Percentiles rank a stretch among this genome's conserved stretches.
phyloP scores from a whole-genome alignment of 148 eudicot genomes.

The Silene uniflora region DNA sequence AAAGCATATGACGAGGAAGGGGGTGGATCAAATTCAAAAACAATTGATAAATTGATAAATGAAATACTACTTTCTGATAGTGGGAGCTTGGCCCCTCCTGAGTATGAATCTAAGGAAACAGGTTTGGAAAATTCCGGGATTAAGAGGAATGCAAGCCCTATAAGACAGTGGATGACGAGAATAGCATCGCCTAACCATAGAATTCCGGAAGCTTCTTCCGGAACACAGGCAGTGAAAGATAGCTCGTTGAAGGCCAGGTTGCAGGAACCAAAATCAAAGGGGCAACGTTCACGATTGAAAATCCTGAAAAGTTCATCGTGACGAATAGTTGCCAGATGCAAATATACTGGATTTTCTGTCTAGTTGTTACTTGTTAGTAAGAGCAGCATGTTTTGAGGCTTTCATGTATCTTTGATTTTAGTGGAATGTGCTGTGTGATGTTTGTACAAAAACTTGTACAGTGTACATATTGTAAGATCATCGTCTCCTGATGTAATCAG shows the following conservation, averaged over 20 bases:
- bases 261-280: conserved; percentile 68
- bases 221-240: conserved; percentile 44
- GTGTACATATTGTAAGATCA: neutral
- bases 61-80: conserved; percentile 51
- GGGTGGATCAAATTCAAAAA: conserved; percentile 28
- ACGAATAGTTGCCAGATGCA: neutral
- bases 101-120: conserved; percentile 26
- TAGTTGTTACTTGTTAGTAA: too few species aligned
- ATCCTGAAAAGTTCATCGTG: conserved; percentile 41
- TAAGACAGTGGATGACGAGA: conserved; percentile 57
- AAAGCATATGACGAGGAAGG: conserved; percentile 27
- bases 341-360: conserved; percentile 4
- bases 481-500: neutral
- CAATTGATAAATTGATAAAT: conserved; percentile 53
- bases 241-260: conserved; percentile 72
- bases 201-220: conserved; percentile 46
- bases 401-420: too few species aligned
- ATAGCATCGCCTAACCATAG: conserved; percentile 44
- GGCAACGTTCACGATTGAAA: conserved; percentile 74
- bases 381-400: neutral
- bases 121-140: conserved; percentile 32
- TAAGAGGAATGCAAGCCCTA: conserved; percentile 56
- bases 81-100: conserved; percentile 31
- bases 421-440: too few species aligned
- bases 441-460: neutral